phyloP scores from a whole-genome alignment of 192 early-diverging fungal genomes.

The Coemansia sp. region DNA sequence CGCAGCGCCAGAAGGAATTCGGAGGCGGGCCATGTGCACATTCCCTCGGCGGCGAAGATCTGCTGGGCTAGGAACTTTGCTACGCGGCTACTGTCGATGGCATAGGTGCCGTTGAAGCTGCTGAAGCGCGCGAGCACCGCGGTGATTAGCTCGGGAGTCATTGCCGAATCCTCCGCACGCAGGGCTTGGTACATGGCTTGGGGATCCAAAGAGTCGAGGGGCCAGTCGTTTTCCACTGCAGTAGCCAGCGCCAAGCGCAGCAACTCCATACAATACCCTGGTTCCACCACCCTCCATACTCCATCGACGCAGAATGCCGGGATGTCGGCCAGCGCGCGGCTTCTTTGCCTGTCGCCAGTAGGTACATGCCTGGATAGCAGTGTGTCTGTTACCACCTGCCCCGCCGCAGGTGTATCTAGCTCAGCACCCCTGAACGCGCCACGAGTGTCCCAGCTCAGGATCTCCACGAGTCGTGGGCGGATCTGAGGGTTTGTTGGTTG shows the following conservation, averaged over 20 bases:
- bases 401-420: slow-evolving; percentile 22
- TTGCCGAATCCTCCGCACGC: slow-evolving; percentile 6
- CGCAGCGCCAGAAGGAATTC: slow-evolving; percentile 38
- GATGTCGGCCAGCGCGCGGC: slow-evolving; percentile 31
- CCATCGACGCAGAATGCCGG: slow-evolving; percentile 34
- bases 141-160: slow-evolving; percentile 24
- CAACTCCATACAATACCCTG: slow-evolving; percentile 35
- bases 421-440: slow-evolving; percentile 43
- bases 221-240: slow-evolving; percentile 40
- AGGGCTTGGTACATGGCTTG: slow-evolving; percentile 15
- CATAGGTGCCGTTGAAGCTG: not conserved
- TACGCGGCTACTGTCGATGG: slow-evolving; percentile 26
- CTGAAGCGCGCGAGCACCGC: slow-evolving; percentile 38
- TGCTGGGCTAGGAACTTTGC: slow-evolving; percentile 42
- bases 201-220: slow-evolving; percentile 16
- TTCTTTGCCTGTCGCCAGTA: slow-evolving; percentile 15
- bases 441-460: slow-evolving; percentile 37
- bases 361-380: slow-evolving; percentile 28
- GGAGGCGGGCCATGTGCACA: slow-evolving; percentile 33
- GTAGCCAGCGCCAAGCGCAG: slow-evolving; percentile 46
- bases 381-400: slow-evolving; percentile 13
- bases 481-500: slow-evolving; percentile 34
- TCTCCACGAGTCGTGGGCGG: slow-evolving; percentile 27
- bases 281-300: not conserved
- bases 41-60: slow-evolving; percentile 33